Base-by-base conservation (phyloP, 1,284 basidiomycete genomes). In the Leccinum holopus region DNA sequence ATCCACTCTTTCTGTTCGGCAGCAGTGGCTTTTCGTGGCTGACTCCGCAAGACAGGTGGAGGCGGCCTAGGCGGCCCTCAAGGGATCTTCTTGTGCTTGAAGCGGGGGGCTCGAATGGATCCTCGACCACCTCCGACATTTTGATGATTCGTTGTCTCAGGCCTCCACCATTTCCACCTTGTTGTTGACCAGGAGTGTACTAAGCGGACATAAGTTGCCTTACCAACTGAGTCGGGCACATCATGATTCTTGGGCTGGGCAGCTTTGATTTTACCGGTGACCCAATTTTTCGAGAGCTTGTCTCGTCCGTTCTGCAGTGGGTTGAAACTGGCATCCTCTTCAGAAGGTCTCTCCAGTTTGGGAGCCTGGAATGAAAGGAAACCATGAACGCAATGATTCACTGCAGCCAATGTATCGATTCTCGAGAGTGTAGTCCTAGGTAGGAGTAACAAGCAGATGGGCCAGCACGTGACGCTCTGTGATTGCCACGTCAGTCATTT, bases 1-100 rank as follows among this genome's bases (percentile, higher is more conserved):
- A 98, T 98, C 97, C 97, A 98, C 72, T 98, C 97, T 78, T 98
- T 98, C 79, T 98, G 97, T 75, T 99, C 97, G 64, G 95, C 92
- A 3, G 94, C 93, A 0, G 97, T 97, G 3, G 94, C 94, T 71
- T 98, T 97, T 61, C 97, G 84, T 6, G 97, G 97, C 2, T 97
- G 97, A 79, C 92, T 95, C 52, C 97, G 88, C 58, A 99, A 80
- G 1, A 99, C 94, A n/a, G 97, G 97, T 2, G 97, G 94, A 2
- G 97, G 97, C 0, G 97, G 97, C 70, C 94, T 96, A 1, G 94
- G 95, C 11, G 95, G 95, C 2, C 95, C 97, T 67, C 92, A 82
- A 4, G 97, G 97, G 63, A 98, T 95, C 82, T 99, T 99, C 82
- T 98, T 98, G 76, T 98, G 94, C 75, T 98, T 98, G 82, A 98